These are phyloP conservation scores for Globisporangium spinosum DNA, from an alignment of 352 stramenopile genomes.

Conservation along the genomic window DNA sequence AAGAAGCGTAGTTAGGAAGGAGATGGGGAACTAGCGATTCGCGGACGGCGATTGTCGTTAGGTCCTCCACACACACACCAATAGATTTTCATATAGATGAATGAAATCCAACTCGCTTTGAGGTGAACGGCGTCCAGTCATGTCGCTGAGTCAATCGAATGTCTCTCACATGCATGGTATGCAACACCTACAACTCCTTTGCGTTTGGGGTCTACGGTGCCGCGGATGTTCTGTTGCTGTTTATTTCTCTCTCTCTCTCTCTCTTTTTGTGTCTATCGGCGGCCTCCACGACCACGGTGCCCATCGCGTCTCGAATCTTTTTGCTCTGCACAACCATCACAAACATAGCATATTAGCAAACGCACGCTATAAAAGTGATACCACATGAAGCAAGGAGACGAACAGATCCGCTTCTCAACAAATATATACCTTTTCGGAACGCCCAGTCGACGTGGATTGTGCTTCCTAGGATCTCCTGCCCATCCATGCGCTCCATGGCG, in stretches of 20 bases:
- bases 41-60: neutral
- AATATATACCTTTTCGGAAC: slow-evolving; percentile 70
- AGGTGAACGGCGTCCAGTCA: neutral
- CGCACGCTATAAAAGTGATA: neutral
- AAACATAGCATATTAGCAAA: slow-evolving; percentile 2
- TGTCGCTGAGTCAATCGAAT: neutral
- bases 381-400: neutral
- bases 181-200: neutral
- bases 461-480: slow-evolving; percentile 86
- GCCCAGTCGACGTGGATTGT: slow-evolving; percentile 93
- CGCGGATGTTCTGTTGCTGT: neutral
- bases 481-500: slow-evolving; percentile 92
- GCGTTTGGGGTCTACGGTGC: neutral
- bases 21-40: neutral
- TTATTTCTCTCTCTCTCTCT: neutral
- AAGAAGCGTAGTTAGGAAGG: slow-evolving; percentile 8
- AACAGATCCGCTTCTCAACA: neutral
- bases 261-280: slow-evolving; percentile 36
- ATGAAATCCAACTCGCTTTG: neutral
- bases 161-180: neutral
- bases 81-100: slow-evolving; percentile 13
- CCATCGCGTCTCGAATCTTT: slow-evolving; percentile 28
- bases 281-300: slow-evolving; percentile 32
- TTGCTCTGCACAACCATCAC: slow-evolving; percentile 12
- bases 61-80: neutral